Conservation (phyloP, 1,284 basidiomycete genomes). For the Ganoderma multipileum region DNA sequence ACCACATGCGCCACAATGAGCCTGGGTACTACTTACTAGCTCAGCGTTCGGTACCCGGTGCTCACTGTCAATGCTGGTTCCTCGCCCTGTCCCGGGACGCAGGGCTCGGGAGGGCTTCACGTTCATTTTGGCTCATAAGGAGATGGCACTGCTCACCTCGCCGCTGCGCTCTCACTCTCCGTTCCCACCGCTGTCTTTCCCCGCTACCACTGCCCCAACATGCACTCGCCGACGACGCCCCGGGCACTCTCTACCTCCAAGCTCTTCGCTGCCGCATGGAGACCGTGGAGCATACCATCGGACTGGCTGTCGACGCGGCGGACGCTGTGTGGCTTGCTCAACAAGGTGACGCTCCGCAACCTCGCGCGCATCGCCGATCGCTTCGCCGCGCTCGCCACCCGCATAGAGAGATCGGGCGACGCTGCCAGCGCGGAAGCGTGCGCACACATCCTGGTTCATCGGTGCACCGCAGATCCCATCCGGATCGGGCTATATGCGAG, state of each 20-base stretch:
- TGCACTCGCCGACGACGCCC: conserved; percentile 29
- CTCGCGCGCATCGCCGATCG: conserved; percentile 30
- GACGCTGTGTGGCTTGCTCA: conserved; percentile 36
- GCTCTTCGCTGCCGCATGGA: conserved; percentile 29
- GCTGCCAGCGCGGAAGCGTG: conserved; percentile 28
- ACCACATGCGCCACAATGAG: conserved; percentile 12
- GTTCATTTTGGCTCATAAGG: conserved; percentile 6
- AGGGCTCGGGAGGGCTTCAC: not conserved
- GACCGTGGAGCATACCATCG: conserved; percentile 36
- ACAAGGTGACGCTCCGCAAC: conserved; percentile 35
- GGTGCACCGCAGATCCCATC: conserved; percentile 29
- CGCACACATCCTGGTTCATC: conserved; percentile 30
- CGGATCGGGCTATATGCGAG: conserved; percentile 32
- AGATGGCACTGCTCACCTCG: conserved; percentile 3
- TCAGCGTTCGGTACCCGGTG: not conserved
- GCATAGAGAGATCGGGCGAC: conserved; percentile 32
- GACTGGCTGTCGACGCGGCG: conserved; percentile 20
- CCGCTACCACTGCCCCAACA: not conserved
- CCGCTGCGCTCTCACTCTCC: not conserved
- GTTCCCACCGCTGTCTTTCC: not conserved
- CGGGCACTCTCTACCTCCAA: conserved; percentile 26
- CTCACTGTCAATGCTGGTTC: not conserved
- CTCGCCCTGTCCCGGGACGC: conserved; percentile 5
- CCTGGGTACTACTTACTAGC: not conserved
- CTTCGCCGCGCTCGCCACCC: conserved; percentile 29